Evolutionary conservation across 148 eudicot species (phyloP), one percentile per base, ranked within the genome.

Genomic region (Gaultheria prostrata): DNA sequence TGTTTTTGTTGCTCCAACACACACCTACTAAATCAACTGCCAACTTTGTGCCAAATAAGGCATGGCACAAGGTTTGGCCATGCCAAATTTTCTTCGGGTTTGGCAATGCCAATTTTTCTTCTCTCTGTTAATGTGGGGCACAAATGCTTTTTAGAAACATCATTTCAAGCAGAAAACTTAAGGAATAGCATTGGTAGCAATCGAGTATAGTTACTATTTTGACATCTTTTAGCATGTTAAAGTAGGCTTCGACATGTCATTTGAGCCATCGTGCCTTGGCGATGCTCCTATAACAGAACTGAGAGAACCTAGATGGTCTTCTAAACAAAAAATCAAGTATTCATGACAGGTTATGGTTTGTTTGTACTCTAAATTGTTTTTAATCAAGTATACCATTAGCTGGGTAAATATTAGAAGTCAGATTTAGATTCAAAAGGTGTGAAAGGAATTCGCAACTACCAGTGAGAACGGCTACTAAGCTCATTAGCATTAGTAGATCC

Each of bases 401-500:
- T 59, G 12, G 9, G 12, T 11, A 46, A 7, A 20, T 20, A 30
- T 18, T 35, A 20, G 8, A 6, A 32, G 45, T 59, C 20, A 59
- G 65, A 59, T 59, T n/a, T 15, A 18, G 33, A 78, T 2, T 46
- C 49, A 26, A 11, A 51, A 3, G 15, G 26, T 50, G 8, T 20
- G 20, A 45, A 28, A 53, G 30, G 46, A 32, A 79, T 65, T 17
- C 28, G 30, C 11, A 14, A 20, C 82, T 88, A 96, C 99, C 99
- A 93, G 89, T 96, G 99, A 71, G 99, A 96, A 63, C 98, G 97
- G 91, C 99, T 94, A 77, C 99, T 96, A 77, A 89, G 88, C 87
- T 96, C 98, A 86, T 96, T 96, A 30, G 99, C 98, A 85, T 90
- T 94, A 39, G 99, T 96, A 39, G 97, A 93, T 82, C 99, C 98